A percentile compares a stretch with the other conserved stretches of the same genome.
phyloP scores from a whole-genome alignment of 257 asterid genomes.

The Fraxinus quadrangulata region DNA sequence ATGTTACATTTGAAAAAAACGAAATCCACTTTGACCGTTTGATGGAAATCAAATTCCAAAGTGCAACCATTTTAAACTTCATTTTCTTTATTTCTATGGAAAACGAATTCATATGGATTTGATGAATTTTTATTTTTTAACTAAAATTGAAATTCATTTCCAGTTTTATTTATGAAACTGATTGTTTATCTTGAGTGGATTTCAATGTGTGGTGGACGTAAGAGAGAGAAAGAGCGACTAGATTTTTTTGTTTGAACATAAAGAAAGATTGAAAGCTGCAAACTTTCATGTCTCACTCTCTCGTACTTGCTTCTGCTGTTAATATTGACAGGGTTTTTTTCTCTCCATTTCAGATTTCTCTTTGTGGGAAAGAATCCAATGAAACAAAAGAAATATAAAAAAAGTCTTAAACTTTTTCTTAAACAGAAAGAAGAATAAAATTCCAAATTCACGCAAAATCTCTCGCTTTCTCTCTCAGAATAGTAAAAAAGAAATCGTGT shows the following conservation, averaged over 20 bases:
- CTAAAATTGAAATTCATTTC: no score
- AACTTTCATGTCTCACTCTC: conserved; percentile 60
- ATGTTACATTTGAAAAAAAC: no score
- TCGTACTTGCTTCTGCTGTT: conserved; percentile 46
- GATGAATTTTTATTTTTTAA: no score
- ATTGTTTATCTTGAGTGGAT: neutral
- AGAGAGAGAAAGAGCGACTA: conserved; percentile 11
- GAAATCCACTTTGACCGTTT: no score
- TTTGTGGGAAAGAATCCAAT: conserved; percentile 42
- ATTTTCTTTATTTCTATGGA: no score
- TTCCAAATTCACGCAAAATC: conserved; percentile 27
- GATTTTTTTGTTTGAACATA: neutral
- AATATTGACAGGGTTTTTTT: conserved; percentile 39
- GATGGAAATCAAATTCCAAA: no score
- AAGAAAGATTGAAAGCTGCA: conserved; percentile 53
- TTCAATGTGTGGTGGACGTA: conserved; percentile 20
- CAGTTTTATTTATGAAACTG: no score
- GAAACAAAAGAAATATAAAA: conserved; percentile 24
- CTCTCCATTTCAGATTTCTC: conserved; percentile 61
- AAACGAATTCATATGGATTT: no score
- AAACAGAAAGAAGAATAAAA: conserved; percentile 21
- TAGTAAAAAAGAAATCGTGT: neutral
- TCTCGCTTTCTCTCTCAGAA: neutral
- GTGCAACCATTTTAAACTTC: no score
- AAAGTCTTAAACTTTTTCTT: conserved; percentile 19